Evolutionary conservation across 2,329 filamentous ascomycete species (phyloP).

Genomic region (Scorias spongiosa): DNA sequence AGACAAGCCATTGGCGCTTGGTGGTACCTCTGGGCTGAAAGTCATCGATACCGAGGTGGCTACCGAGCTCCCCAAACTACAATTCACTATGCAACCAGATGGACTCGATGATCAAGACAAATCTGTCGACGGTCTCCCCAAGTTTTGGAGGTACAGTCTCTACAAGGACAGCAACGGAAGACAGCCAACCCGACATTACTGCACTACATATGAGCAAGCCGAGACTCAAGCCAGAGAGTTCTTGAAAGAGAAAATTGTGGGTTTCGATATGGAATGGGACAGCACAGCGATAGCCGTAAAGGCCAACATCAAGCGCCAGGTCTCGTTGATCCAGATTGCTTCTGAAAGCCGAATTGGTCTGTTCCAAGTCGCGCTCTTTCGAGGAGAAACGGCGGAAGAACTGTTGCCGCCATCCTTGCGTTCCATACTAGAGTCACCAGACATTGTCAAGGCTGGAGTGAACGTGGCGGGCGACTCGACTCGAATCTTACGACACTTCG

Average conservation of each 20-base stretch:
- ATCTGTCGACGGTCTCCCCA: neutral
- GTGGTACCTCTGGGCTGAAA: neutral
- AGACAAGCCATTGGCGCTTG: too few relatives aligned
- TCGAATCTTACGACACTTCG: constrained; percentile 51
- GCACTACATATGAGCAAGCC: constrained; percentile 48
- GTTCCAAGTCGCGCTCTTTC: constrained; percentile 57
- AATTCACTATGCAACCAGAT: neutral
- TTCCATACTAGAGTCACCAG: constrained; percentile 54
- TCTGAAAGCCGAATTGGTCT: constrained; percentile 61
- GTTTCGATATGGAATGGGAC: constrained; percentile 83
- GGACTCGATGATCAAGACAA: neutral
- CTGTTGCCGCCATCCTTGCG: constrained; percentile 58
- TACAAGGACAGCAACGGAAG: constrained; percentile 44
- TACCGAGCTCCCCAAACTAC: neutral
- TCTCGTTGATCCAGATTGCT: constrained; percentile 73
- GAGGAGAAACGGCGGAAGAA: constrained; percentile 27
- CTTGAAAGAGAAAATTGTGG: constrained; percentile 52
- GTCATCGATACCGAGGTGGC: neutral
- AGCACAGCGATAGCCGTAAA: constrained; percentile 24
- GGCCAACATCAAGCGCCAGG: constrained; percentile 45
- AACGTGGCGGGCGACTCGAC: constrained; percentile 51
- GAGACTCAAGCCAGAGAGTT: constrained; percentile 56
- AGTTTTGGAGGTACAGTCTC: constrained; percentile 48
- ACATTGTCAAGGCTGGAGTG: constrained; percentile 63
- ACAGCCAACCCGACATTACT: constrained; percentile 61